Evolutionary conservation across 441 rosid species (phyloP).

Genomic region (Erodium moschatum): DNA sequence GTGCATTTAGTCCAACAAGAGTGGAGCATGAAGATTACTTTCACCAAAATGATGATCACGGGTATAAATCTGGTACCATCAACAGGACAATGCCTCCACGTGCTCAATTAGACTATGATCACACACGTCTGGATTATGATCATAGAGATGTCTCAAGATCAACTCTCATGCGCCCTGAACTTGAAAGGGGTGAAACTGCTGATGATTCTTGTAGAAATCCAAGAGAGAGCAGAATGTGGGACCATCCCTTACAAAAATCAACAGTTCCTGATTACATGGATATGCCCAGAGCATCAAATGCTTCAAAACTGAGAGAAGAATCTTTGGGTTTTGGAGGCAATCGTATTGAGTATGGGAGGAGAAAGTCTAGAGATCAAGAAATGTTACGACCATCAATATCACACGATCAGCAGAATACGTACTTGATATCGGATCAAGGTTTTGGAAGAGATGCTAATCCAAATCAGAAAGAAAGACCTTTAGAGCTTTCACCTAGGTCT

Average conservation of each 20-base stretch:
- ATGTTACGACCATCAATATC: background rate
- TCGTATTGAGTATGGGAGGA: slow-evolving; percentile 28
- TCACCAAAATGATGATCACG: slow-evolving; percentile 29
- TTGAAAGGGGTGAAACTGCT: slow-evolving; percentile 26
- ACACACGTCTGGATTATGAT: slow-evolving; percentile 27
- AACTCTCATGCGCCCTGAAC: slow-evolving; percentile 25
- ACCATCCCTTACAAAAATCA: slow-evolving; percentile 28
- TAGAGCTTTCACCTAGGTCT: slow-evolving; percentile 23
- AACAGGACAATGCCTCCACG: slow-evolving; percentile 26
- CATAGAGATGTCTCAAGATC: slow-evolving; percentile 33
- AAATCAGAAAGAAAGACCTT: slow-evolving; percentile 27
- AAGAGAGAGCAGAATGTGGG: slow-evolving; percentile 28
- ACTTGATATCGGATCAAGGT: slow-evolving; percentile 34
- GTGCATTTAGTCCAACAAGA: slow-evolving; percentile 26
- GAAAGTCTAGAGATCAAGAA: slow-evolving; percentile 28
- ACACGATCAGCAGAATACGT: slow-evolving; percentile 16
- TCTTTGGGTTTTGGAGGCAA: slow-evolving; percentile 27
- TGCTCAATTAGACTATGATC: slow-evolving; percentile 29
- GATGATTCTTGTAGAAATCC: slow-evolving; percentile 29
- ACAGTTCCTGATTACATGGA: slow-evolving; percentile 27
- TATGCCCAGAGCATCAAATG: slow-evolving; percentile 25
- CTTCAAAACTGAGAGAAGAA: slow-evolving; percentile 30
- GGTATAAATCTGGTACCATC: slow-evolving; percentile 30
- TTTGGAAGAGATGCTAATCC: slow-evolving; percentile 39
- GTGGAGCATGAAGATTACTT: slow-evolving; percentile 30